Conservation (phyloP, 2,329 filamentous ascomycete genomes). For the Diplodia scrobiculata region DNA sequence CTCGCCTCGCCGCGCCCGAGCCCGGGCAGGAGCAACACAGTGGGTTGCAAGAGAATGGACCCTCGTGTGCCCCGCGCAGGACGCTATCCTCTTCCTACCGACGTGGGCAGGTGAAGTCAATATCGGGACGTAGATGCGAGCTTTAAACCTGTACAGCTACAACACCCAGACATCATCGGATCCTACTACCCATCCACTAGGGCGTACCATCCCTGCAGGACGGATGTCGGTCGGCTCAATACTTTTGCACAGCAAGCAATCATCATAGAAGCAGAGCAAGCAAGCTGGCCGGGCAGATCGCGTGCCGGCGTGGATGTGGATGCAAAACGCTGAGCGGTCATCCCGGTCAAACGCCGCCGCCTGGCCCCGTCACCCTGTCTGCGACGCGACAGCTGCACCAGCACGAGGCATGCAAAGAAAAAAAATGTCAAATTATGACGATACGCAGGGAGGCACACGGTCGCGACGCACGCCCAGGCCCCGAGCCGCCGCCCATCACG, state of each 20-base stretch:
- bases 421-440: slow-evolving; percentile 25
- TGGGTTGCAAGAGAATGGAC: too few species aligned
- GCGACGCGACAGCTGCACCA: slow-evolving; percentile 20
- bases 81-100: too few species aligned
- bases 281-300: slow-evolving; percentile 3
- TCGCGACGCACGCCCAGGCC: slow-evolving; percentile 19
- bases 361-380: slow-evolving; percentile 3
- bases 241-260: too few species aligned
- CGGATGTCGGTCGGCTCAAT: too few species aligned
- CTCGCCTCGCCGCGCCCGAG: slow-evolving; percentile 15
- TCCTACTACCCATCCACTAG: too few species aligned
- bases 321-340: background rate
- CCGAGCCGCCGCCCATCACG: slow-evolving; percentile 19
- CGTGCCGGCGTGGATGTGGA: slow-evolving; percentile 9
- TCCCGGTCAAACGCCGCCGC: background rate
- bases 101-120: too few species aligned
- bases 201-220: too few species aligned
- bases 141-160: too few species aligned
- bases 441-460: slow-evolving; percentile 26
- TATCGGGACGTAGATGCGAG: too few species aligned
- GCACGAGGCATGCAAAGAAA: slow-evolving; percentile 23
- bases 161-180: too few species aligned
- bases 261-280: too few species aligned
- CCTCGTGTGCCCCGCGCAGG: background rate
- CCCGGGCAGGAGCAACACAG: background rate